A percentile compares a stretch with the other conserved stretches of the same genome.
Evolutionary conservation across 441 rosid species (phyloP).

Genomic region (Biscutella auriculata): DNA sequence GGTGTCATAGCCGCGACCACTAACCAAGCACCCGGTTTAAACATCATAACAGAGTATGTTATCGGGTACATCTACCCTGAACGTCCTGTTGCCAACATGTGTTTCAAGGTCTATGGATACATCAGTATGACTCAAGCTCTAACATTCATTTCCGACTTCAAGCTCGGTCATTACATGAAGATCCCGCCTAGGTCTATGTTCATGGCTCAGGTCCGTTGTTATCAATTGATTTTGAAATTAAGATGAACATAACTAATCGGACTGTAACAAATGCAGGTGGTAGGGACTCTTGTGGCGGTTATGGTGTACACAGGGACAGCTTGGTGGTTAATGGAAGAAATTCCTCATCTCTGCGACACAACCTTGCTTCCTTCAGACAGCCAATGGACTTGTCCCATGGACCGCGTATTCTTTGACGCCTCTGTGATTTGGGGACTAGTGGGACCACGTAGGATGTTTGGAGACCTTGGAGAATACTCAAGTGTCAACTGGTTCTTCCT

Average conservation of each 20-base stretch:
- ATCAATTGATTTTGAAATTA: background rate
- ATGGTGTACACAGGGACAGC: conserved; percentile 46
- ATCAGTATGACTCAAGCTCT: conserved; percentile 65
- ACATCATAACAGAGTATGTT: conserved; percentile 59
- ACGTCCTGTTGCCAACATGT: conserved; percentile 78
- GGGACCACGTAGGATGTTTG: conserved; percentile 64
- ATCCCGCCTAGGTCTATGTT: conserved; percentile 75
- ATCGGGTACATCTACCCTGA: conserved; percentile 67
- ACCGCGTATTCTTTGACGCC: conserved; percentile 50
- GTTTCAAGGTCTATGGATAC: conserved; percentile 76
- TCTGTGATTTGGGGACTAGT: conserved; percentile 80
- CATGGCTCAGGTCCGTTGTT: conserved; percentile 56
- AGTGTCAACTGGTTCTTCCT: conserved; percentile 63
- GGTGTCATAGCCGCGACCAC: conserved; percentile 66
- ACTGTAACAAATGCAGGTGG: conserved; percentile 27
- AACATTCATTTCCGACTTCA: conserved; percentile 54
- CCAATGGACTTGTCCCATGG: conserved; percentile 68
- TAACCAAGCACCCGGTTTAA: conserved; percentile 64
- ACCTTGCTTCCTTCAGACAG: conserved; percentile 36
- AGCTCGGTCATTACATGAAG: conserved; percentile 81
- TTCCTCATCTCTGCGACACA: conserved; percentile 55
- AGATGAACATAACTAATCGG: background rate
- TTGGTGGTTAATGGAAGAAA: conserved; percentile 60
- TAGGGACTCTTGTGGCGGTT: conserved; percentile 47
- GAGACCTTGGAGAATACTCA: conserved; percentile 52